Conservation (phyloP, 257 asterid species). For the Cordia subcordata region DNA sequence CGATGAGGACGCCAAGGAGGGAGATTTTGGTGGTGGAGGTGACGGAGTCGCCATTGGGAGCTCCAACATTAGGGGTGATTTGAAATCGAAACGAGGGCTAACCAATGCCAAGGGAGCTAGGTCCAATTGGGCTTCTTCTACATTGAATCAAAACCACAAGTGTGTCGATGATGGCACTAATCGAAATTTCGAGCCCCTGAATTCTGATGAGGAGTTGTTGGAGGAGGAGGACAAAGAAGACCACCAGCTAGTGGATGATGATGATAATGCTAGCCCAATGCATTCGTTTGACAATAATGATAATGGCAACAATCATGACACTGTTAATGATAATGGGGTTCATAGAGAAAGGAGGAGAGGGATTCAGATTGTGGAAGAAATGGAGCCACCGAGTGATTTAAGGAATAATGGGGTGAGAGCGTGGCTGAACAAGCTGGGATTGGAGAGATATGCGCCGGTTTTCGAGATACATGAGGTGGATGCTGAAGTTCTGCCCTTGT, state of each 20-base stretch:
- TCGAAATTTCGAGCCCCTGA: conserved; percentile 1
- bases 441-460: conserved; percentile 32
- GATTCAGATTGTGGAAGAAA: conserved; percentile 13
- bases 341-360: conserved; percentile 3
- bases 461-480: conserved; percentile 76
- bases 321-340: neutral
- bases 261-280: conserved; percentile 12
- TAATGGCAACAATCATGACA: neutral
- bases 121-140: conserved; percentile 5
- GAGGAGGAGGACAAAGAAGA: conserved; percentile 3
- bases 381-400: conserved; percentile 12
- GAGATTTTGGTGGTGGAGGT: conserved; percentile 12
- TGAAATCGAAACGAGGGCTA: conserved; percentile 5
- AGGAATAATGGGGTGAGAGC: conserved; percentile 29
- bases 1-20: neutral
- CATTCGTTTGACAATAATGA: conserved; percentile 7
- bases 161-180: neutral
- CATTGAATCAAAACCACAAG: neutral
- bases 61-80: conserved; percentile 16
- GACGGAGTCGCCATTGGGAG: conserved; percentile 13
- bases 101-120: conserved; percentile 8
- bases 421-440: conserved; percentile 56
- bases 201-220: neutral
- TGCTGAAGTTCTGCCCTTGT: conserved; percentile 45
- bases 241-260: conserved; percentile 1